A percentile compares a stretch with the other conserved stretches of the same genome.
These are phyloP conservation scores for Lactarius trivialis DNA, from an alignment of 768 basidiomycete genomes.

Conservation along the genomic window DNA sequence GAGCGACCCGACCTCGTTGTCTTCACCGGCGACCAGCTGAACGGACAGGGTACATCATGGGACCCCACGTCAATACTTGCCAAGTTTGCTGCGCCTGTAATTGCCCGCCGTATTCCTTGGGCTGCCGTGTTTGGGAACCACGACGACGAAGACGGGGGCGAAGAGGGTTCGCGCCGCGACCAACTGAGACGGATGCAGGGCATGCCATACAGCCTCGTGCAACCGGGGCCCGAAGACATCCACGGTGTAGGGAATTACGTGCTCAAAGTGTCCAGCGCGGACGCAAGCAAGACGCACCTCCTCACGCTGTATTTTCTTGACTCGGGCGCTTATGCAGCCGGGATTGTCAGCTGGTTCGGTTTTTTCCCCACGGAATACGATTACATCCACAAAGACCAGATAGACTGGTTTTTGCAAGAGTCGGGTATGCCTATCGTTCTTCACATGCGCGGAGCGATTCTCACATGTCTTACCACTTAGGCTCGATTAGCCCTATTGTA, in stretches of 20 bases:
- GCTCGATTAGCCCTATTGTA: slow-evolving; percentile 62
- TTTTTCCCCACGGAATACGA: slow-evolving; percentile 78
- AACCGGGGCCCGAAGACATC: slow-evolving; percentile 73
- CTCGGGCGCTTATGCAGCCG: slow-evolving; percentile 69
- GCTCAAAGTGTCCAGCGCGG: slow-evolving; percentile 75
- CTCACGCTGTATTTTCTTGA: slow-evolving; percentile 90
- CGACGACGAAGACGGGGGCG: slow-evolving; percentile 63
- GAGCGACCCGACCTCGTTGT: slow-evolving; percentile 91
- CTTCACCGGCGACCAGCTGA: slow-evolving; percentile 89
- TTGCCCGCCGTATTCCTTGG: slow-evolving; percentile 78
- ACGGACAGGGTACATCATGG: slow-evolving; percentile 88
- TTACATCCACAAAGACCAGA: slow-evolving; percentile 80
- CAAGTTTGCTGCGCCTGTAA: slow-evolving; percentile 77
- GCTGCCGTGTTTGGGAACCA: slow-evolving; percentile 93
- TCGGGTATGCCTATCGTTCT: slow-evolving; percentile 39
- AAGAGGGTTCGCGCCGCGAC: slow-evolving; percentile 41
- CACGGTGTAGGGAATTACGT: slow-evolving; percentile 92
- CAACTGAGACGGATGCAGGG: slow-evolving; percentile 68
- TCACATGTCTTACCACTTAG: slow-evolving; percentile 27
- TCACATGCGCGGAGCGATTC: background rate
- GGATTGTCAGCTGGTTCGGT: slow-evolving; percentile 54
- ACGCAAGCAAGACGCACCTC: slow-evolving; percentile 85
- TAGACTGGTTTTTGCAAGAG: slow-evolving; percentile 84
- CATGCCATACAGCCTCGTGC: slow-evolving; percentile 80
- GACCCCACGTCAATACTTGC: slow-evolving; percentile 82